Percentiles rank a stretch among this genome's conserved stretches.
These are phyloP conservation scores for Entonaema liquescens DNA, from an alignment of 495 filamentous ascomycete species.

Conservation along the genomic window DNA sequence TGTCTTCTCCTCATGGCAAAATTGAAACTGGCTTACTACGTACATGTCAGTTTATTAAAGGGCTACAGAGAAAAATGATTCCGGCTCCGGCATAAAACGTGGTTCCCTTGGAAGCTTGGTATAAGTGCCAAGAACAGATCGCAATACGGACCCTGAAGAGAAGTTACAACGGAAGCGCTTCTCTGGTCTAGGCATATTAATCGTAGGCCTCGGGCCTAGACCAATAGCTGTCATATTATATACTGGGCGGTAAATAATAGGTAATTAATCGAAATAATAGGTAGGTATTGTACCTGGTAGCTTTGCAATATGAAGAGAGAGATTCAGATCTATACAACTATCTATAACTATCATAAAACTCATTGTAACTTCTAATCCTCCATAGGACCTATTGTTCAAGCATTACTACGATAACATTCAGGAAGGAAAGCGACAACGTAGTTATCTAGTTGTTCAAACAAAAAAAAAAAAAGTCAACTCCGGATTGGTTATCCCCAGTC, in stretches of 20 bases:
- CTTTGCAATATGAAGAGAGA: not conserved
- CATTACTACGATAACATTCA: constrained; percentile 1
- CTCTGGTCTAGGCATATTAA: not conserved
- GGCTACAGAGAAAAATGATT: constrained; percentile 3
- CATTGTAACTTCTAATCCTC: not conserved
- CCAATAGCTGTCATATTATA: constrained; percentile 32
- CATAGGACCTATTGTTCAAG: not conserved
- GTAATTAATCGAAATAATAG: not conserved
- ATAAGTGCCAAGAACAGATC: constrained; percentile 27
- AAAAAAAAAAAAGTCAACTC: not conserved
- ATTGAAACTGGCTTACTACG: not conserved
- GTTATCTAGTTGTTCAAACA: not conserved
- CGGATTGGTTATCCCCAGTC: constrained; percentile 12
- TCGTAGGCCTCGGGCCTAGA: not conserved
- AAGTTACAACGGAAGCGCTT: constrained; percentile 10
- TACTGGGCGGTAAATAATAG: constrained; percentile 2
- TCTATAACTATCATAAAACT: not conserved
- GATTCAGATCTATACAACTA: not conserved
- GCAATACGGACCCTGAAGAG: constrained; percentile 9
- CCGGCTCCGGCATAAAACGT: constrained; percentile 34
- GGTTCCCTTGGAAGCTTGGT: constrained; percentile 22
- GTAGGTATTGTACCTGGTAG: too few species aligned
- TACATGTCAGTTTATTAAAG: constrained; percentile 22
- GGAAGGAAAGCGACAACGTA: not conserved
- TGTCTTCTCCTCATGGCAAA: not conserved